A percentile compares a stretch with the other conserved stretches of the same genome.
These are phyloP conservation scores for Ambrosia trifida DNA, from an alignment of 129 eudicot species.

Conservation along the genomic window DNA sequence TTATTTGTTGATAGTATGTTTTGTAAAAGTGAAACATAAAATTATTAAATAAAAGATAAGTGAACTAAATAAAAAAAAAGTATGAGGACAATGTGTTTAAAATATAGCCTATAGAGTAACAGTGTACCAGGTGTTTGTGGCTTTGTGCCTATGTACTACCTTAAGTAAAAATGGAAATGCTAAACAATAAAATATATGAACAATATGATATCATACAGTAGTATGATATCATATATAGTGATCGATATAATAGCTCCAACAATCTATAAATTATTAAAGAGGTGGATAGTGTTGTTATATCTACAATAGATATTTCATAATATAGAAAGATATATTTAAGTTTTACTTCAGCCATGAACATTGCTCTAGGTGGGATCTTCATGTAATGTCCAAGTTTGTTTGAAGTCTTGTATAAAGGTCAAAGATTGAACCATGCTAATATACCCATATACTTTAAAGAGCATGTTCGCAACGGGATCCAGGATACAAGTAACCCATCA, in stretches of 20 bases:
- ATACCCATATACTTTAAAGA: conserved; percentile 67
- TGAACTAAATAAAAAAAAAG: too few relatives aligned
- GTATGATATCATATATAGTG: too few relatives aligned
- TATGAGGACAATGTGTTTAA: too few relatives aligned
- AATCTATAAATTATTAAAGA: conserved; percentile 34
- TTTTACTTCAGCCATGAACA: conserved; percentile 69
- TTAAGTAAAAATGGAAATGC: too few relatives aligned
- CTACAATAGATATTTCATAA: neutral
- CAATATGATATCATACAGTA: too few relatives aligned
- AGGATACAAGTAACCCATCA: conserved; percentile 60
- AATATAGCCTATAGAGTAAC: too few relatives aligned
- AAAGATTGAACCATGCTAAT: conserved; percentile 69
- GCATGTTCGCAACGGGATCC: conserved; percentile 77
- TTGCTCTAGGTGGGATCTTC: conserved; percentile 76
- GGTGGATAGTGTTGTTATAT: neutral
- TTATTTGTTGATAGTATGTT: too few relatives aligned
- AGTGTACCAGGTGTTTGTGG: too few relatives aligned
- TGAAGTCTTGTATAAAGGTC: conserved; percentile 51
- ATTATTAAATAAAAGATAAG: too few relatives aligned
- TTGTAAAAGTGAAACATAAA: too few relatives aligned
- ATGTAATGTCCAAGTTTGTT: conserved; percentile 81
- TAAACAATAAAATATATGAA: too few relatives aligned
- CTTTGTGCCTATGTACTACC: too few relatives aligned
- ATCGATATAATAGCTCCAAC: conserved; percentile 50
- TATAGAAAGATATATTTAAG: neutral